A percentile compares a stretch with the other conserved stretches of the same genome.
Conservation (phyloP, 345 rosid genomes). For the Trapa incisa region DNA sequence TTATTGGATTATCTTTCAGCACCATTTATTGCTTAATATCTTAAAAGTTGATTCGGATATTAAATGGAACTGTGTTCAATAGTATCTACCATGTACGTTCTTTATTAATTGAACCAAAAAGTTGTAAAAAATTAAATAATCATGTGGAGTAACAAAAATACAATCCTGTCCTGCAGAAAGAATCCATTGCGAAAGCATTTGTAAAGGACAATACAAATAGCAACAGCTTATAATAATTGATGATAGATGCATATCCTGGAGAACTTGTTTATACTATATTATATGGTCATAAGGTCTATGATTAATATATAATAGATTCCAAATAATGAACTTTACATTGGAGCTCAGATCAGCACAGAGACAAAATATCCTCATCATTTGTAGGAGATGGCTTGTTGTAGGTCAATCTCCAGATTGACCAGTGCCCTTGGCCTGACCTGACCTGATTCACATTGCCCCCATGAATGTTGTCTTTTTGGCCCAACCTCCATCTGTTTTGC, state of each 20-base stretch:
- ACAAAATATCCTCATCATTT: conserved; percentile 9
- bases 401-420: conserved; percentile 12
- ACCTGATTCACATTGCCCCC: conserved; percentile 10
- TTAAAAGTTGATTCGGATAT: not conserved
- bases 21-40: not conserved
- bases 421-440: conserved; percentile 8
- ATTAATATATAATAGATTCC: not conserved
- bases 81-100: not conserved
- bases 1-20: not conserved
- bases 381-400: conserved; percentile 17
- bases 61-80: not conserved
- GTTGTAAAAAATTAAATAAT: not conserved
- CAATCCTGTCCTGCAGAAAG: not conserved
- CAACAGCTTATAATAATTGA: not conserved
- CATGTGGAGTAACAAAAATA: not conserved
- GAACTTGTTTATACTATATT: too few relatives aligned
- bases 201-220: not conserved
- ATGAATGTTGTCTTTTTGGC: not conserved
- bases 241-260: not conserved
- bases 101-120: not conserved
- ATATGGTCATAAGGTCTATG: not conserved
- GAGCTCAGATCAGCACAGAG: not conserved
- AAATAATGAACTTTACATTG: not conserved
- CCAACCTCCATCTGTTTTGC: not conserved
- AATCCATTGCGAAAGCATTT: not conserved